Evolutionary conservation across 73 alveolate species (phyloP).

Genomic region (Paramecium sonneborni): DNA sequence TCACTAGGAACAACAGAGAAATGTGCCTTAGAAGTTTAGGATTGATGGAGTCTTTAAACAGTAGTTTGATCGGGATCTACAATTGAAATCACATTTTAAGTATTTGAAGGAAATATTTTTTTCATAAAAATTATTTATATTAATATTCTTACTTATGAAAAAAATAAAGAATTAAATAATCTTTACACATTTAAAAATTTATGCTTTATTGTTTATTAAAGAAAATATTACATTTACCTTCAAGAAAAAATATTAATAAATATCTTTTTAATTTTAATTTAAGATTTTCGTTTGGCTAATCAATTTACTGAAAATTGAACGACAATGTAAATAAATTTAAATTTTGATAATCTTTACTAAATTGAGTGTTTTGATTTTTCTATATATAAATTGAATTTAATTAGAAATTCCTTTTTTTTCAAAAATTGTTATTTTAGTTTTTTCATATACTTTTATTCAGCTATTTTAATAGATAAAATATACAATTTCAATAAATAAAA

Average conservation of each 20-base stretch:
- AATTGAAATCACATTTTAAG: background rate
- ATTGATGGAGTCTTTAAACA: constrained; percentile 29
- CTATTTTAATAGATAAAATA: no score
- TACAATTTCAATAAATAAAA: no score
- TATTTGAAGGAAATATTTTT: background rate
- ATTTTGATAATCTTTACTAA: no score
- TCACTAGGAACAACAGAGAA: constrained; percentile 45
- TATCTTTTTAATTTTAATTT: background rate
- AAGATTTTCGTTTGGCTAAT: no score
- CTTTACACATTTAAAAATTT: background rate
- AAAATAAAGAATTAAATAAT: background rate
- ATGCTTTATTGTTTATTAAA: no score
- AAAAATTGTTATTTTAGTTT: no score
- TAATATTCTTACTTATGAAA: background rate
- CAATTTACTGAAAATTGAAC: no score
- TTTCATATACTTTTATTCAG: no score
- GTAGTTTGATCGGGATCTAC: constrained; percentile 31
- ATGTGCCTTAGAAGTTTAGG: constrained; percentile 11
- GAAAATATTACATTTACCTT: background rate
- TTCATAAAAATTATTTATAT: background rate
- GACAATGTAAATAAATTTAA: no score
- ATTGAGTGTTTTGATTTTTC: no score
- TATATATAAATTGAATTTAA: no score
- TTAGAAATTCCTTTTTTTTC: no score
- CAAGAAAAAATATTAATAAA: background rate